Evolutionary conservation across 345 rosid genomes (phyloP).

Genomic region (Hevea brasiliensis): DNA sequence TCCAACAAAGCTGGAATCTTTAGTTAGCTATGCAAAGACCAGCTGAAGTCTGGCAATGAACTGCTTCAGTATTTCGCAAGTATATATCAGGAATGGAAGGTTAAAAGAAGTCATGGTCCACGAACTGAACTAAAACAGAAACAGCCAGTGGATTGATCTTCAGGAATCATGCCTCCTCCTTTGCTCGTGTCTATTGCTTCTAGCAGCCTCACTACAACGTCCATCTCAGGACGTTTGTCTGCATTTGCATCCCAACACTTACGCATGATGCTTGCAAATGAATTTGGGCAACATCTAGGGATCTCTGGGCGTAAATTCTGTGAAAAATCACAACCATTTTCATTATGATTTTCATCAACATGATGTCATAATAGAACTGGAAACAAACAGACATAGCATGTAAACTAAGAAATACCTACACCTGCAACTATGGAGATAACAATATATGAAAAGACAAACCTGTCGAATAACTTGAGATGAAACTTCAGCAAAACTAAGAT

Average conservation of each 20-base stretch:
- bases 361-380: background rate
- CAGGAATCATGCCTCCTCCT: constrained; percentile 41
- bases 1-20: constrained; percentile 11
- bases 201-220: constrained; percentile 31
- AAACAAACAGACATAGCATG: background rate
- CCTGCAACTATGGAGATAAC: background rate
- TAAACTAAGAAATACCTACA: background rate
- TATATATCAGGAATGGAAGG: background rate
- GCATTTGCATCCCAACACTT: constrained; percentile 38
- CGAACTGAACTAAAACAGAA: constrained; percentile 28
- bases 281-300: constrained; percentile 37
- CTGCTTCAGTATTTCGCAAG: background rate
- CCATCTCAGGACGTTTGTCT: constrained; percentile 38
- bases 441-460: constrained; percentile 19
- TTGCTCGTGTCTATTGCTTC: constrained; percentile 38
- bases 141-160: constrained; percentile 36
- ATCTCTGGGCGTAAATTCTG: constrained; percentile 34
- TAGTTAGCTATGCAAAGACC: background rate
- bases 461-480: constrained; percentile 36
- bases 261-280: constrained; percentile 28
- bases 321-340: background rate
- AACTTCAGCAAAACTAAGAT: constrained; percentile 36
- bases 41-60: background rate
- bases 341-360: background rate
- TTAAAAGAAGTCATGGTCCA: constrained; percentile 22